Percentiles rank a stretch among this genome's conserved stretches.
Evolutionary conservation across 2,329 filamentous ascomycete species (phyloP).

Genomic region (Scortechinia acanthostroma): DNA sequence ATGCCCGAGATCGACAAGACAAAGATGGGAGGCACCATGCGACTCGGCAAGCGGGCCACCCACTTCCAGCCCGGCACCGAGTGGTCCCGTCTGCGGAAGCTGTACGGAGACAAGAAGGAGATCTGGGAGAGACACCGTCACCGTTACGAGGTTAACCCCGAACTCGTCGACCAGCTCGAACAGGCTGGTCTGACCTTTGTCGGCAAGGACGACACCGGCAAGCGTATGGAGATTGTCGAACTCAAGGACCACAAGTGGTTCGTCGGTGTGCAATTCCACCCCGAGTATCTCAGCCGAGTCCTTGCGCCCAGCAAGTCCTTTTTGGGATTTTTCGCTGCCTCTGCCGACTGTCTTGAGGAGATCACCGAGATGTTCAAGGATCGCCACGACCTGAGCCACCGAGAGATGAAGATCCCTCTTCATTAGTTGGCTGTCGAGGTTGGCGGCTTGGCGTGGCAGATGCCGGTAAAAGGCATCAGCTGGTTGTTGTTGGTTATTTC

Average conservation of each 20-base stretch:
- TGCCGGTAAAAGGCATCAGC: too few species aligned
- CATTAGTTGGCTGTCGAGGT: too few species aligned
- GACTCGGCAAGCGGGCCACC: conserved; percentile 69
- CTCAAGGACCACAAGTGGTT: conserved; percentile 78
- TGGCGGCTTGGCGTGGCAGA: too few species aligned
- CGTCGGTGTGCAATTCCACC: conserved; percentile 82
- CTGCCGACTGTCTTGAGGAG: conserved; percentile 54
- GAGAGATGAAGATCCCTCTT: too few species aligned
- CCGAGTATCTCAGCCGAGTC: conserved; percentile 75
- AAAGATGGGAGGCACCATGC: conserved; percentile 82
- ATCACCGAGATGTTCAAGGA: neutral
- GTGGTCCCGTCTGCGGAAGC: conserved; percentile 69
- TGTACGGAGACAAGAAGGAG: conserved; percentile 56
- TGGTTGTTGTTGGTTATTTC: too few species aligned
- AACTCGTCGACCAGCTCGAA: conserved; percentile 63
- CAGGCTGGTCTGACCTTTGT: conserved; percentile 67
- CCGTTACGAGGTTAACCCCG: conserved; percentile 84
- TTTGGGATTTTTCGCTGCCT: conserved; percentile 78
- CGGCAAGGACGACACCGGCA: conserved; percentile 71
- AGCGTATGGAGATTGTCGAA: conserved; percentile 78
- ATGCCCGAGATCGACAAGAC: conserved; percentile 82
- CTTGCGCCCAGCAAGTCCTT: conserved; percentile 69
- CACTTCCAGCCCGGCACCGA: conserved; percentile 70
- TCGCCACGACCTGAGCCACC: neutral
- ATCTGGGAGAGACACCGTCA: conserved; percentile 77